Conservation (phyloP, 2,329 filamentous ascomycete species). For the Sarocladiaceae sp. region DNA sequence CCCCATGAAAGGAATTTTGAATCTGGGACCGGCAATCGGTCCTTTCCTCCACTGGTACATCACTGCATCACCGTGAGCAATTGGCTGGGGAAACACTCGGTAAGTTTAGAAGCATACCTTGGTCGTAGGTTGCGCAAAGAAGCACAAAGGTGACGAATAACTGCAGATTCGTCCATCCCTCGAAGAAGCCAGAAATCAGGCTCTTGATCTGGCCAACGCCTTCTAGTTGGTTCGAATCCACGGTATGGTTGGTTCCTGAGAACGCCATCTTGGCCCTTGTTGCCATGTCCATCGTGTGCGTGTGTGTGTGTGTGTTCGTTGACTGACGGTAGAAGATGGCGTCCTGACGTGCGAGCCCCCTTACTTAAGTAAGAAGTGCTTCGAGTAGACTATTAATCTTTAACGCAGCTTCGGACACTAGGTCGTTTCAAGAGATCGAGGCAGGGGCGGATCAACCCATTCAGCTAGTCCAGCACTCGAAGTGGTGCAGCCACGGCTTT, state of each 20-base stretch:
- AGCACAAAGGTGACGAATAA: constrained; percentile 25
- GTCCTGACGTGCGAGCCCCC: background rate
- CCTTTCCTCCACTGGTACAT: constrained; percentile 57
- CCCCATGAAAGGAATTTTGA: constrained; percentile 65
- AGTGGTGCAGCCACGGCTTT: no score
- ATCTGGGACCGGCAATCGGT: constrained; percentile 53
- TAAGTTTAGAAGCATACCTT: constrained; percentile 21
- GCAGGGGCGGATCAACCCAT: no score
- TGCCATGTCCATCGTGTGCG: background rate
- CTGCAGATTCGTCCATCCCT: constrained; percentile 22
- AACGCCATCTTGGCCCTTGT: background rate
- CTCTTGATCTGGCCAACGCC: background rate
- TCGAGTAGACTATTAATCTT: no score
- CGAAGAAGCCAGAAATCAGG: background rate
- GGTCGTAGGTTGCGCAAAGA: constrained; percentile 31
- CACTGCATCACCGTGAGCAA: constrained; percentile 30
- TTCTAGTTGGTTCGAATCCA: background rate
- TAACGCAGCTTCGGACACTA: no score
- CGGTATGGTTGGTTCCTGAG: background rate
- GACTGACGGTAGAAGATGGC: no score
- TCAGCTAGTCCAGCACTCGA: no score
- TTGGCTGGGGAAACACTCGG: background rate
- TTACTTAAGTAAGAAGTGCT: no score
- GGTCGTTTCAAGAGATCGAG: no score
- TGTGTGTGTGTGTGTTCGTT: background rate